phyloP scores from a whole-genome alignment of 1,139 yeast species.

The Blastobotrys indianensis region DNA sequence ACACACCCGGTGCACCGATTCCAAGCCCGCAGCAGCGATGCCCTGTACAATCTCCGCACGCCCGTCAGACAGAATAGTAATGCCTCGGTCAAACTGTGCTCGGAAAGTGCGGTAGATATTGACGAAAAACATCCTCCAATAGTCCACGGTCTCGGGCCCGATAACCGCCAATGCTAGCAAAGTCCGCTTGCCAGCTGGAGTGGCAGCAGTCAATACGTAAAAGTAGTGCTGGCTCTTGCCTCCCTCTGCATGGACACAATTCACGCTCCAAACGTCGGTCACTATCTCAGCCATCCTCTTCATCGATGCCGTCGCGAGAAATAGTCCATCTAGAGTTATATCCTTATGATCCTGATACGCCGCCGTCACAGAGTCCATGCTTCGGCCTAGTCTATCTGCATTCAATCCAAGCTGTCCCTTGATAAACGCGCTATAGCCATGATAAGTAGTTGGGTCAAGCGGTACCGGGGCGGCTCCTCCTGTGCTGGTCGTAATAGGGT shows the following conservation, averaged over 20 bases:
- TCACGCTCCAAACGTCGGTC: slow-evolving; percentile 4
- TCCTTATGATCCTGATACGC: not conserved
- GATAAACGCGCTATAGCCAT: slow-evolving; percentile 8
- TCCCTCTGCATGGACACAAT: slow-evolving; percentile 2
- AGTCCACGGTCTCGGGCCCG: slow-evolving; percentile 1
- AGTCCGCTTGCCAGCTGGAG: slow-evolving; percentile 1
- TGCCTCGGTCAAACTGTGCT: no score
- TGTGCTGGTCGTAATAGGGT: not conserved
- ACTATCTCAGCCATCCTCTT: slow-evolving; percentile 4
- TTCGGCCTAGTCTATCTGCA: not conserved
- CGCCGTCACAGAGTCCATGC: slow-evolving; percentile 4
- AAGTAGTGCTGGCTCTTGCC: not conserved
- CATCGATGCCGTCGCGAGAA: slow-evolving; percentile 6
- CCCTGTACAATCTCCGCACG: no score
- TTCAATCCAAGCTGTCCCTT: slow-evolving; percentile 7
- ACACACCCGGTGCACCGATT: no score
- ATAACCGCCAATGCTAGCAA: slow-evolving; percentile 5
- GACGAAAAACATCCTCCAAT: slow-evolving; percentile 6
- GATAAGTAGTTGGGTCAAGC: slow-evolving; percentile 3
- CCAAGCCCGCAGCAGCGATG: no score
- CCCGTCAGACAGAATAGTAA: no score
- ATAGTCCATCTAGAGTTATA: slow-evolving; percentile 4
- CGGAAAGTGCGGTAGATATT: not conserved
- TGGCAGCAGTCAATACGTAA: slow-evolving; percentile 1
- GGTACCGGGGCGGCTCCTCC: not conserved